Evolutionary conservation across 441 rosid species (phyloP), one percentile per base, ranked within the genome.

Genomic region (Melastoma candidum): DNA sequence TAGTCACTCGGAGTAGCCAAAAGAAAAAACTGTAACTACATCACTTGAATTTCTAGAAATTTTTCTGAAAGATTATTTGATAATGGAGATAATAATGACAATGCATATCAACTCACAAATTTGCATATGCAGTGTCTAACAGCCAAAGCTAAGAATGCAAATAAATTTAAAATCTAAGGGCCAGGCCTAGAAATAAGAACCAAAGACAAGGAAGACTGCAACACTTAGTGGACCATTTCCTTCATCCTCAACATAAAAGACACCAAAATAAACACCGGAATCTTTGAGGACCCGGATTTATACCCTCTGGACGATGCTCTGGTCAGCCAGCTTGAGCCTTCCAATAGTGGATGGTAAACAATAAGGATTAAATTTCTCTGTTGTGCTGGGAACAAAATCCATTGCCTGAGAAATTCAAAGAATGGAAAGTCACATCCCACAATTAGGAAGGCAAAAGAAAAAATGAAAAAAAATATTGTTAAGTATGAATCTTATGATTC

Each of bases 271-370:
- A 51, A 27, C 6, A 26, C 2, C 3, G 1, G 13, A 13, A 13
- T 22, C 7, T 5, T 48, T 47, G 56, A 48, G 26, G 46, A 50
- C 26, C 58, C 49, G 44, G 60, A 63, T 41, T 49, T 60, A 12
- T 73, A 87, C 96, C 98, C 77, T 71, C 56, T 70, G 53, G 46
- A 62, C 39, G 57, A 71, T 68, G 58, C 73, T 63, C 57, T 71
- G 69, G 68, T 74, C 82, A 27, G 53, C 60, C 69, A 70, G 59
- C 61, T 52, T 63, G 50, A 77, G 62, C 69, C 77, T 85, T 60
- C 69, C 61, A 48, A 85, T 61, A 64, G 85, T 71, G 74, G 81
- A 67, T 67, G 56, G 75, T 56, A 80, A 47, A 69, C 49, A 49
- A 53, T 67, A 61, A 51, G 60, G 61, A 63, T 60, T 63, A 61